A percentile compares a stretch with the other conserved stretches of the same genome.
Conservation (phyloP, 202 grass and related monocot genomes). For the Eragrostis tef region DNA sequence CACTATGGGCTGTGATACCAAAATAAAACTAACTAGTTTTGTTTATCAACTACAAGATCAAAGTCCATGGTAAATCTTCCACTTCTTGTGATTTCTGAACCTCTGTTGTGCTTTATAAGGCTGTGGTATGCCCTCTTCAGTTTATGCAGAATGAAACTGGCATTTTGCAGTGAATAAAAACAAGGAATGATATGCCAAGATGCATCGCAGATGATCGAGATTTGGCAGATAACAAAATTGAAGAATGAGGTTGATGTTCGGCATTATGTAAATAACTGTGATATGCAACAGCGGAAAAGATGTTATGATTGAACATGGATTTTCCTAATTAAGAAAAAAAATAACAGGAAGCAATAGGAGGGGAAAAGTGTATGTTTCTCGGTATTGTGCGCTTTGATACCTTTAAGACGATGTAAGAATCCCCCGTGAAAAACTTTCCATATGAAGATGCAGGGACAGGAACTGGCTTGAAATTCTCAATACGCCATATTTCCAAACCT, state of each 20-base stretch:
- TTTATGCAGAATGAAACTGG: conserved; percentile 4
- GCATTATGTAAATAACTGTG: not conserved
- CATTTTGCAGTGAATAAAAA: conserved; percentile 23
- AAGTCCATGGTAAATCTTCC: not conserved
- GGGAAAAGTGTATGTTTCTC: conserved; percentile 5
- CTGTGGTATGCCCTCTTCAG: not conserved
- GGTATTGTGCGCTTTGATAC: conserved; percentile 41
- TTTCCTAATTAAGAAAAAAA: conserved; percentile 1
- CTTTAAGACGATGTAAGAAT: conserved; percentile 82
- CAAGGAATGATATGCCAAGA: not conserved
- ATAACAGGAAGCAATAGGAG: conserved; percentile 4
- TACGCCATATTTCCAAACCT: conserved; percentile 76
- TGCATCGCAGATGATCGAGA: not conserved
- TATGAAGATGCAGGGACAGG: conserved; percentile 61
- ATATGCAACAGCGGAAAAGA: conserved; percentile 15
- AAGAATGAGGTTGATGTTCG: not conserved
- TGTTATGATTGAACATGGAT: conserved; percentile 9
- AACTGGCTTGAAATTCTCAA: conserved; percentile 74
- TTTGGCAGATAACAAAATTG: conserved; percentile 12
- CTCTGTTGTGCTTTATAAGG: not conserved
- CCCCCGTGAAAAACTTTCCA: conserved; percentile 76
- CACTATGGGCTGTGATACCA: not conserved
- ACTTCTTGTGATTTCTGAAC: not conserved
- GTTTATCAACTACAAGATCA: not conserved
- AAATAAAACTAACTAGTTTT: conserved; percentile 12